Conservation (phyloP, 1,284 basidiomycete genomes). For the Pseudozyma pruni region DNA sequence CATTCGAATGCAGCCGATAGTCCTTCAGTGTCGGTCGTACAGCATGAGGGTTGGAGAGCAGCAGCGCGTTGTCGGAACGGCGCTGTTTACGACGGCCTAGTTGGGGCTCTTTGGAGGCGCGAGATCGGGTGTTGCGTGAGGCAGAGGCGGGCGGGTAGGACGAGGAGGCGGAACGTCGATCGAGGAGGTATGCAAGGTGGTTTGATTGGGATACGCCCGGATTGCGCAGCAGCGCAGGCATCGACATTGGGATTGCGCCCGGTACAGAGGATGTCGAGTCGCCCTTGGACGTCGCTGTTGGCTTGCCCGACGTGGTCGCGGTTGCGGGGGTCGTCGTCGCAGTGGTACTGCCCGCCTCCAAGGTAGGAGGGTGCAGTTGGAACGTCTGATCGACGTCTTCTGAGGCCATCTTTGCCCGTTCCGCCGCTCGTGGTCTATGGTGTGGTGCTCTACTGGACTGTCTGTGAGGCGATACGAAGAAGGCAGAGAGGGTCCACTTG, state of each 20-base stretch:
- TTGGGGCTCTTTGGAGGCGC: slow-evolving; percentile 2
- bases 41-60: slow-evolving; percentile 54
- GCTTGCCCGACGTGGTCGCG: no score
- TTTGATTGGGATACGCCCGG: slow-evolving; percentile 5
- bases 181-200: slow-evolving; percentile 21
- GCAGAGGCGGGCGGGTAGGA: slow-evolving; percentile 20
- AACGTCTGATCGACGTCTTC: slow-evolving; percentile 9
- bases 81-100: slow-evolving; percentile 40
- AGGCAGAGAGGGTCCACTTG: no score
- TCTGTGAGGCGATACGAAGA: no score
- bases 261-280: background rate
- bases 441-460: background rate
- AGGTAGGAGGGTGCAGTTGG: slow-evolving; percentile 19
- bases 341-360: slow-evolving; percentile 1
- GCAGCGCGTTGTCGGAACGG: slow-evolving; percentile 44
- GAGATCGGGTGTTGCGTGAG: slow-evolving; percentile 1
- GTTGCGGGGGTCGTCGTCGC: no score
- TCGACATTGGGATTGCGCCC: slow-evolving; percentile 37
- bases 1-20: slow-evolving; percentile 48
- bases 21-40: slow-evolving; percentile 49
- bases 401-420: slow-evolving; percentile 2
- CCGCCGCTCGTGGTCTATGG: background rate
- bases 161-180: slow-evolving; percentile 8
- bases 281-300: no score
- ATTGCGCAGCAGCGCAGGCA: slow-evolving; percentile 47